These are phyloP conservation scores for Ganoderma resinaceum DNA, from an alignment of 1,284 basidiomycete species.

Conservation along the genomic window DNA sequence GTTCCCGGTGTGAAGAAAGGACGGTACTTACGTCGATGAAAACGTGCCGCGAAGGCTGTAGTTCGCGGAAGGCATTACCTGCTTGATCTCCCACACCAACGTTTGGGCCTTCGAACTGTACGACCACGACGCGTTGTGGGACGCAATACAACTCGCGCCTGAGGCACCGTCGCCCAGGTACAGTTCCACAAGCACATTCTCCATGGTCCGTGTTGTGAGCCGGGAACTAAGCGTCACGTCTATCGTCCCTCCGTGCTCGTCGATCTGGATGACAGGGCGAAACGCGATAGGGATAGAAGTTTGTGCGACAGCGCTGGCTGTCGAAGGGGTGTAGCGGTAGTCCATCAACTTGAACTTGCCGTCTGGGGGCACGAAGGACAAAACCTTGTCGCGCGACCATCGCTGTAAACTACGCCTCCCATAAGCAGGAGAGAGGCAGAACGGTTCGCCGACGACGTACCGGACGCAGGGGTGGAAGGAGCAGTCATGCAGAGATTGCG, in stretches of 20 bases:
- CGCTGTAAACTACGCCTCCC: slow-evolving; percentile 65
- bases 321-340: slow-evolving; percentile 67
- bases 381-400: slow-evolving; percentile 79
- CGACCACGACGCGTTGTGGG: slow-evolving; percentile 78
- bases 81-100: slow-evolving; percentile 79
- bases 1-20: not conserved
- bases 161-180: slow-evolving; percentile 77
- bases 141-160: slow-evolving; percentile 67
- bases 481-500: slow-evolving; percentile 77
- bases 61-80: slow-evolving; percentile 71
- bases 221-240: slow-evolving; percentile 76
- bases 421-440: slow-evolving; percentile 4
- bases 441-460: slow-evolving; percentile 49
- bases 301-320: slow-evolving; percentile 48
- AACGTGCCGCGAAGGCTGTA: slow-evolving; percentile 84
- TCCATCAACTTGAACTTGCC: slow-evolving; percentile 89
- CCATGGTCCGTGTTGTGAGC: slow-evolving; percentile 68
- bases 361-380: slow-evolving; percentile 96
- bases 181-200: slow-evolving; percentile 75
- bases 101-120: slow-evolving; percentile 78
- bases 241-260: slow-evolving; percentile 73
- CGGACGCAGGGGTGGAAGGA: slow-evolving; percentile 93
- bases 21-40: slow-evolving; percentile 60
- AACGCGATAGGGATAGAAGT: slow-evolving; percentile 72
- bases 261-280: slow-evolving; percentile 65